Percentiles rank a stretch among this genome's conserved stretches.
Conservation (phyloP, 495 filamentous ascomycete species). For the Tuber calosporum region DNA sequence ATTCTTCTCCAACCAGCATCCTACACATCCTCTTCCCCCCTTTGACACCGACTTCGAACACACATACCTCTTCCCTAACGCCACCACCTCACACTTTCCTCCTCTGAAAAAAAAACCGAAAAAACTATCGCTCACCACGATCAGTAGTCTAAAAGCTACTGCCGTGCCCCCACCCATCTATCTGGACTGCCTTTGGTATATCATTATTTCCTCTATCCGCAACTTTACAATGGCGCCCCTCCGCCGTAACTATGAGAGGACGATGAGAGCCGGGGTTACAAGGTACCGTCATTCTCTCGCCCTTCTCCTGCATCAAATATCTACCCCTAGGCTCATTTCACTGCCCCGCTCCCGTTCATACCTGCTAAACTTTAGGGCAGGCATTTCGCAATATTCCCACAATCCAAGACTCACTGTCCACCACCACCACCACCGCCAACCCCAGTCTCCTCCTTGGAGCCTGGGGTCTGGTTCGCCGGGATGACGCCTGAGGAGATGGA, state of each 20-base stretch:
- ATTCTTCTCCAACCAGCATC: neutral
- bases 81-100: neutral
- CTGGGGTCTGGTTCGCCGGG: neutral
- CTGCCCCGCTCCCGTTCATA: too few relatives aligned
- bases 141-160: neutral
- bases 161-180: neutral
- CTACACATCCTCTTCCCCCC: neutral
- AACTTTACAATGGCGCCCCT: too few relatives aligned
- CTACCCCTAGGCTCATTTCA: neutral
- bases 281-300: neutral
- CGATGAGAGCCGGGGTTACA: neutral
- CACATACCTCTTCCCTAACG: neutral
- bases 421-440: neutral
- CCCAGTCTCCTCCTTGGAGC: neutral
- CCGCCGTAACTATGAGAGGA: neutral
- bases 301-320: neutral
- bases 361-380: neutral
- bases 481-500: neutral
- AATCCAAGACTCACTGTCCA: neutral
- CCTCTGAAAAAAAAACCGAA: neutral
- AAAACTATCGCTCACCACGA: neutral
- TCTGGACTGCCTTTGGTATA: neutral
- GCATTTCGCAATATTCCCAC: neutral
- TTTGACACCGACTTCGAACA: too few relatives aligned
- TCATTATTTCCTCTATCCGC: neutral